A percentile compares a stretch with the other conserved stretches of the same genome.
These are phyloP conservation scores for Rhododendron simsii DNA, from an alignment of 148 eudicot genomes.

Conservation along the genomic window DNA sequence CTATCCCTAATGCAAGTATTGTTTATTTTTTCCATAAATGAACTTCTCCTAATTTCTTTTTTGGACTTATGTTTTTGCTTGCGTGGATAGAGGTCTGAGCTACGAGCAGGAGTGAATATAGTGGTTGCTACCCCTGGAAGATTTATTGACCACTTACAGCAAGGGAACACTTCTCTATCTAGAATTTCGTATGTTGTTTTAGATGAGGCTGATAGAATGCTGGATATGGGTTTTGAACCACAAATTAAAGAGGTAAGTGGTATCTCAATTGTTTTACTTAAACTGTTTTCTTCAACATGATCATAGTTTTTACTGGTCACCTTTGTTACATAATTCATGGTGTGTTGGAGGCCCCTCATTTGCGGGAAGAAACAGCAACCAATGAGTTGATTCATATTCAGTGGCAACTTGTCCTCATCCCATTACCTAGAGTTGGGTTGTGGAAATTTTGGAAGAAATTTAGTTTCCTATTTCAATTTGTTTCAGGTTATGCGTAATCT, in stretches of 20 bases:
- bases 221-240: constrained; percentile 60
- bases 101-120: constrained; percentile 44
- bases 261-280: constrained; percentile 1
- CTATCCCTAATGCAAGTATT: neutral
- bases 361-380: neutral
- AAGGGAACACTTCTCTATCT: constrained; percentile 42
- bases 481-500: constrained; percentile 48
- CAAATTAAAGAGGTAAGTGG: constrained; percentile 47
- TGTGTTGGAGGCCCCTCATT: neutral
- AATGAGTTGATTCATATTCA: neutral
- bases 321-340: neutral
- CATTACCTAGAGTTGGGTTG: neutral
- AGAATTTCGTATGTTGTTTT: constrained; percentile 45
- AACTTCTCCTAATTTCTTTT: neutral
- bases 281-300: constrained; percentile 4
- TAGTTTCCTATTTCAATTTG: neutral
- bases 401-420: neutral
- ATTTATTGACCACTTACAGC: constrained; percentile 52
- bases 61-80: constrained; percentile 9
- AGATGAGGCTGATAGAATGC: constrained; percentile 61
- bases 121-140: constrained; percentile 63
- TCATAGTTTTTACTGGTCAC: neutral
- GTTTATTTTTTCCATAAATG: neutral
- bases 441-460: neutral
- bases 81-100: constrained; percentile 43